Evolutionary conservation across 164 flowering plant species (phyloP), one percentile per base, ranked within the genome.

Genomic region (Nelumbo lutea): DNA sequence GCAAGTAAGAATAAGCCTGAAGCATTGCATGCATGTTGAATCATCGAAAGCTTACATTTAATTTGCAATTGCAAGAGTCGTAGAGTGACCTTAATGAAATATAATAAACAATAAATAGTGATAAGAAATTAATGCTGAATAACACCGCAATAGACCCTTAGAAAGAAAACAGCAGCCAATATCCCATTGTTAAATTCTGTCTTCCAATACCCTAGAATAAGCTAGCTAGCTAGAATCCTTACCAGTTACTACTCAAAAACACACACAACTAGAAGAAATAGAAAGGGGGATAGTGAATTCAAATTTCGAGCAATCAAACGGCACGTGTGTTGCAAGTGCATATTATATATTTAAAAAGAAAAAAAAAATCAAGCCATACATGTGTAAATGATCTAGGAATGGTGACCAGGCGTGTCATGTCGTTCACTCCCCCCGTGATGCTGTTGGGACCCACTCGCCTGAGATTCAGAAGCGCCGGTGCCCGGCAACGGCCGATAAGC

Each of bases 341-440:
- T 42, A 55, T 53, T 46, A 70, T 70, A 45, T 50, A 42, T 45
- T 38, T 15, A 62, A 51, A 9, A 46, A 7, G 7, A 46, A 53
- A 53, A 53, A 53, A 53, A 53, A 39, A 14, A 61, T 46, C 27
- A 61, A 62, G 60, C 59, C 59, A 40, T 55, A 48, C 64, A 72
- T 6, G 46, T 55, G 15, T 13, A 39, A 46, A 43, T 55, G 3
- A 48, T 11, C 66, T 73, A 80, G 41, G 81, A 79, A 57, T 78
- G 84, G 60, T 86, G 84, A 62, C 77, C 79, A 3, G 77, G 70
- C 2, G 80, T 69, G 39, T 86, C 89, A 44, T 81, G 88, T 63
- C 86, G 82, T 68, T 87, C 90, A 67, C 81, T 84, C 1, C 77
- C 78, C 52, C 75, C 81, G 48, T 73, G 80, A 43, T 81, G 83